Evolutionary conservation across 2,329 filamentous ascomycete species (phyloP).

Genomic region (Fusarium sp.): DNA sequence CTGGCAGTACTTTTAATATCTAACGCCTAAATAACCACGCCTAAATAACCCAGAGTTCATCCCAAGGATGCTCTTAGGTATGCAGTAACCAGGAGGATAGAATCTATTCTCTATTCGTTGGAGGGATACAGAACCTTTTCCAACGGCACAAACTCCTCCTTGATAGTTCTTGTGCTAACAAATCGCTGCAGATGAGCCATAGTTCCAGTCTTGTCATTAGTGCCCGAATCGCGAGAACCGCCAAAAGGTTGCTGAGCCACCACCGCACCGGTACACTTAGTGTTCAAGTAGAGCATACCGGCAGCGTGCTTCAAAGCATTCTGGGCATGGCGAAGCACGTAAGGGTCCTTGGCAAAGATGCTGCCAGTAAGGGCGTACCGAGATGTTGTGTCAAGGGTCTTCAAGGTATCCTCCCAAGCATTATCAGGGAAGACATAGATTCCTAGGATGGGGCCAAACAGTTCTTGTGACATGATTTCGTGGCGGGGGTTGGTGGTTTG

Average conservation of each 20-base stretch:
- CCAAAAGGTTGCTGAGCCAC: constrained; percentile 79
- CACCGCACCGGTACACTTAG: constrained; percentile 74
- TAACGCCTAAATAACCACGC: no score
- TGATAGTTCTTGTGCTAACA: constrained; percentile 72
- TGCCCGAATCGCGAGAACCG: constrained; percentile 73
- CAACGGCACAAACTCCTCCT: constrained; percentile 74
- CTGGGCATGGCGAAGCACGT: constrained; percentile 74
- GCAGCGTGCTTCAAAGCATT: constrained; percentile 75
- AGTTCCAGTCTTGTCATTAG: constrained; percentile 78
- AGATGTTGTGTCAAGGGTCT: constrained; percentile 35
- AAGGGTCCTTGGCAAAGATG: constrained; percentile 76
- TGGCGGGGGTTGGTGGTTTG: constrained; percentile 59
- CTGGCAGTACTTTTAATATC: no score
- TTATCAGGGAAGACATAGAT: constrained; percentile 64
- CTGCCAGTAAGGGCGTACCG: constrained; percentile 71
- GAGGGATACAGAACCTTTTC: constrained; percentile 40
- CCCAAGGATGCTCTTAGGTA: no score
- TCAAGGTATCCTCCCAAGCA: constrained; percentile 38
- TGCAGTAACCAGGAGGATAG: no score
- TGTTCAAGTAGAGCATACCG: constrained; percentile 77
- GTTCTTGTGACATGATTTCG: constrained; percentile 61
- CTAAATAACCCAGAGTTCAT: no score
- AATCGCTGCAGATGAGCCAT: constrained; percentile 71
- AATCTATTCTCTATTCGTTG: constrained; percentile 19
- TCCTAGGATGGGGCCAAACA: constrained; percentile 65